Evolutionary conservation across 345 rosid genomes (phyloP), one percentile per base, ranked within the genome.

Genomic region (Eucalyptus curtisii): DNA sequence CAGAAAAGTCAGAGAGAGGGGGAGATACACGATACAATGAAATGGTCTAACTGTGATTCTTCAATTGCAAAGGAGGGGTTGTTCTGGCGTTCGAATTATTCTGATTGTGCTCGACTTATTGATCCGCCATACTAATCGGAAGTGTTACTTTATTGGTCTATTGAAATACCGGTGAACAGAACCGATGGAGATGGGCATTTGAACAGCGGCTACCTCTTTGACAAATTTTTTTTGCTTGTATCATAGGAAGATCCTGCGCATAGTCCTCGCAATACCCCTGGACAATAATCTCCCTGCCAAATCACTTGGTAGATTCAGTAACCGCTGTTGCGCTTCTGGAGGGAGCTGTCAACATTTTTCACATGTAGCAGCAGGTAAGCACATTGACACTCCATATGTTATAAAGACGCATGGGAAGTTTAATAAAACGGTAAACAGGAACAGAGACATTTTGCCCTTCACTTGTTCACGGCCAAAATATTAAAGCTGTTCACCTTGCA

Each of bases 291-390:
- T 95, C 90, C 95, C 93, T 50, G 91, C 94, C 88, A 97, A 91
- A 91, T 97, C 97, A 64, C 93, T 92, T 44, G 99, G 99, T 91
- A 97, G 87, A 90, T 91, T 94, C 91, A 96, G 92, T 87, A 97
- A 90, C 91, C 91, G 94, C 93, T 93, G 99, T 86, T 96, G 97
- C 89, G 93, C 59, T 91, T 96, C 99, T 68, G 93, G 96, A 10
- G 95, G 96, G 91, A 97, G 97, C 99, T 97, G 94, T 90, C 40
- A 50, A 52, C 47, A 76, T 37, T 76, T 76, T 76, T 76, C 82
- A 76, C 47, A 76, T 76, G 82, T 76, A 76, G 45, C 82, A 71
- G 82, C 14, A 11, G 82, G 40, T 33, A 49, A 49, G 42, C 84
- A 88, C 50, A 49, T 87, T 86, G 52, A 81, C 44, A 68, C 42